phyloP scores from a whole-genome alignment of 2,329 filamentous ascomycete species.

The Aspergillus sp. region DNA sequence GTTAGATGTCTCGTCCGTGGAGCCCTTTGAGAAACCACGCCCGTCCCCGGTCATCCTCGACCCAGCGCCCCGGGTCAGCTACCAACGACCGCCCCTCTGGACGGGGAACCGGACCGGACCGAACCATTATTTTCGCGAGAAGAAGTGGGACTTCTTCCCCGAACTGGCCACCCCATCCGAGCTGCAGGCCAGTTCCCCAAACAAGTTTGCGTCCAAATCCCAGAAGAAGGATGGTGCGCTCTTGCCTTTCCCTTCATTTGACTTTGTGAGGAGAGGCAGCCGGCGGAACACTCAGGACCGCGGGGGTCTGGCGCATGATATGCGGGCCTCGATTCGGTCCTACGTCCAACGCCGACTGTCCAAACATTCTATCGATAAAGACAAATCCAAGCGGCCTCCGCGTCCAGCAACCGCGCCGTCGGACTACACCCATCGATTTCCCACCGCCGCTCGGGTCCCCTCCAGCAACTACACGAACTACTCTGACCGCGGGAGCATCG shows the following conservation, averaged over 20 bases:
- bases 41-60: slow-evolving; percentile 10
- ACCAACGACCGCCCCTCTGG: slow-evolving; percentile 22
- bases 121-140: slow-evolving; percentile 39
- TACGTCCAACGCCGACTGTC: slow-evolving; percentile 32
- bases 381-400: slow-evolving; percentile 11
- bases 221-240: slow-evolving; percentile 23
- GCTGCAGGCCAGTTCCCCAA: slow-evolving; percentile 13
- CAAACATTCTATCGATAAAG: slow-evolving; percentile 20
- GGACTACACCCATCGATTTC: slow-evolving; percentile 7
- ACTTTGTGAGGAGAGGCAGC: slow-evolving; percentile 16
- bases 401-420: slow-evolving; percentile 13
- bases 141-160: slow-evolving; percentile 42
- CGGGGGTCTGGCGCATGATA: slow-evolving; percentile 20
- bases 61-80: slow-evolving; percentile 21
- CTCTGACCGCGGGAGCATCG: slow-evolving; percentile 8
- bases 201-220: slow-evolving; percentile 11
- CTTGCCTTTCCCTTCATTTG: slow-evolving; percentile 19
- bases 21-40: slow-evolving; percentile 9
- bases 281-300: slow-evolving; percentile 27
- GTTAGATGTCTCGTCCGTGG: slow-evolving; percentile 9
- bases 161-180: slow-evolving; percentile 33
- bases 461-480: slow-evolving; percentile 13
- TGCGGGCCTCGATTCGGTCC: slow-evolving; percentile 34
- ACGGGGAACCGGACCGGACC: slow-evolving; percentile 19
- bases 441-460: slow-evolving; percentile 9